These are phyloP conservation scores for Glonium stellatum DNA, from an alignment of 495 filamentous ascomycete genomes.

Conservation along the genomic window DNA sequence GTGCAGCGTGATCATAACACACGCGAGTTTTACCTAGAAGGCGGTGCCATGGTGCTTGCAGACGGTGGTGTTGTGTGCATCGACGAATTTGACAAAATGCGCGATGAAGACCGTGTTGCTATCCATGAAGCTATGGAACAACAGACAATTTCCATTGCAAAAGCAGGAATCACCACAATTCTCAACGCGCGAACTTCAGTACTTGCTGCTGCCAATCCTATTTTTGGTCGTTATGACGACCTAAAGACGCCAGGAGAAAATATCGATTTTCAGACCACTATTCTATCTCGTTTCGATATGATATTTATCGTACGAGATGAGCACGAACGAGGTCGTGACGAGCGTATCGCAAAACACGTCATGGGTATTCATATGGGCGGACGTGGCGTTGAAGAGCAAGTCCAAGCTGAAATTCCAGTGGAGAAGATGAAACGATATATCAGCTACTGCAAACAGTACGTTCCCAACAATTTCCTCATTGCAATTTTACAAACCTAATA, in stretches of 20 bases:
- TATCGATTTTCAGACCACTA: constrained; percentile 99
- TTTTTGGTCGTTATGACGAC: constrained; percentile 97
- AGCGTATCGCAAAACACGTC: constrained; percentile 91
- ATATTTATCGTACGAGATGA: constrained; percentile 98
- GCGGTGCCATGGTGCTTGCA: constrained; percentile 97
- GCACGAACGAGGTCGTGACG: constrained; percentile 82
- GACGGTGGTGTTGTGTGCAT: constrained; percentile 98
- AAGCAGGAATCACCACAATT: constrained; percentile 98
- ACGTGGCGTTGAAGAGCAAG: constrained; percentile 72
- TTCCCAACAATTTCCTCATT: constrained; percentile 17
- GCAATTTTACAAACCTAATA: not conserved
- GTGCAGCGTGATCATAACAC: constrained; percentile 89
- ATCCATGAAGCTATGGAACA: constrained; percentile 99
- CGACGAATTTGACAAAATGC: constrained; percentile 99
- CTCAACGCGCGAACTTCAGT: constrained; percentile 94
- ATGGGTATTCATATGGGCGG: constrained; percentile 97
- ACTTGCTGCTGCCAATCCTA: constrained; percentile 91
- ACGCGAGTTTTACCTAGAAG: constrained; percentile 96
- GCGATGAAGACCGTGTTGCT: constrained; percentile 95
- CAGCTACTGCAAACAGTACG: constrained; percentile 91
- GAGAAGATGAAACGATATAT: constrained; percentile 99
- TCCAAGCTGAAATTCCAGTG: constrained; percentile 78
- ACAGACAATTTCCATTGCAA: constrained; percentile 98
- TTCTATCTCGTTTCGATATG: constrained; percentile 98
- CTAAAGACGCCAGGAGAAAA: constrained; percentile 97